phyloP scores from a whole-genome alignment of 805 yeast species.

The Pichia scutulata region DNA sequence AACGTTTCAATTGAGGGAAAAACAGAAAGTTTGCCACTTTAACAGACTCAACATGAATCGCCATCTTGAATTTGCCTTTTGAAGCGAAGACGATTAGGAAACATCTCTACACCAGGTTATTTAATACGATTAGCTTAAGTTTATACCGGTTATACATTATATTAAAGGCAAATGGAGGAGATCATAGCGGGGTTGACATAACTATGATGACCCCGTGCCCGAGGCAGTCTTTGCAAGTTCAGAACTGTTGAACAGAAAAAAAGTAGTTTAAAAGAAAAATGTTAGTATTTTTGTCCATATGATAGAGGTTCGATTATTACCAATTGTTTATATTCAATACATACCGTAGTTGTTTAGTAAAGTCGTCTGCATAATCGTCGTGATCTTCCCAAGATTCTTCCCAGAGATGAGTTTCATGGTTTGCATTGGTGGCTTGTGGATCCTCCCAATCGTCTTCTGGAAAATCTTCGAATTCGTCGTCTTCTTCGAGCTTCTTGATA shows the following conservation, averaged over 20 bases:
- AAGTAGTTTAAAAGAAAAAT: not conserved
- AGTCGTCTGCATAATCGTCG: conserved; percentile 77
- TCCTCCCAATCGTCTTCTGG: conserved; percentile 84
- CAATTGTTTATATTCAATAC: conserved; percentile 16
- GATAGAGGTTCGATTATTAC: not conserved
- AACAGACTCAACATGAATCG: not conserved
- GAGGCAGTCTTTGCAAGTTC: not conserved
- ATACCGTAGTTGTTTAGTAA: conserved; percentile 62
- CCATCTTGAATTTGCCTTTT: not conserved
- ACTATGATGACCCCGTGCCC: not conserved
- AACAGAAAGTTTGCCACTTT: not conserved
- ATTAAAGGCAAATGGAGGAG: not conserved
- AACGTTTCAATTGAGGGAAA: not conserved
- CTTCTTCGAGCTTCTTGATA: conserved; percentile 81
- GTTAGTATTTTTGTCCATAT: not conserved
- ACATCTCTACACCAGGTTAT: conserved; percentile 4
- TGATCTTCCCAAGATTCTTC: conserved; percentile 98
- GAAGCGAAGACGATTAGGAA: not conserved
- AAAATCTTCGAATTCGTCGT: conserved; percentile 95
- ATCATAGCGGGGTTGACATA: not conserved
- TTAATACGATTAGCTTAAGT: not conserved
- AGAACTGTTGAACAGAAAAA: not conserved
- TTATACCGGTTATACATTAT: not conserved
- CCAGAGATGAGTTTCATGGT: conserved; percentile 62
- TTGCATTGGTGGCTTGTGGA: conserved; percentile 41